phyloP scores from a whole-genome alignment of 1,284 basidiomycete genomes.

The Schizopora paradoxa region DNA sequence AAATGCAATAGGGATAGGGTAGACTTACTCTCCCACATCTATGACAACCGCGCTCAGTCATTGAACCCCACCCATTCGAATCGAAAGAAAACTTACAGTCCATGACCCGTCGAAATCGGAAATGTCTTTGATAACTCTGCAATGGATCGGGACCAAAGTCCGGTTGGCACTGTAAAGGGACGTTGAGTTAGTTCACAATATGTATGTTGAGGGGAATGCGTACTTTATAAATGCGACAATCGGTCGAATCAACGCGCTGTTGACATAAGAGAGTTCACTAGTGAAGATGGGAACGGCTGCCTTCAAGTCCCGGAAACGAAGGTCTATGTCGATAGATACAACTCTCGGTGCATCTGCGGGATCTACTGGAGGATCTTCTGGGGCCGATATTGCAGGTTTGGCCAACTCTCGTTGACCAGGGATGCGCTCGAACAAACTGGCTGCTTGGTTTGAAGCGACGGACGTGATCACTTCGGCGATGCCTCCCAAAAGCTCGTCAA shows the following conservation, averaged over 20 bases:
- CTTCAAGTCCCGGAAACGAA: constrained; percentile 94
- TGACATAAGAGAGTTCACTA: constrained; percentile 83
- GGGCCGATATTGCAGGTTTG: constrained; percentile 81
- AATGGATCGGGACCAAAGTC: constrained; percentile 88
- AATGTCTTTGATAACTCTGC: constrained; percentile 75
- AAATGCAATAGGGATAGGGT: constrained; percentile 16
- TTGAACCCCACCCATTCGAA: constrained; percentile 4
- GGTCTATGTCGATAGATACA: constrained; percentile 85
- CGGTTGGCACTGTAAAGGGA: constrained; percentile 65
- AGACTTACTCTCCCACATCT: constrained; percentile 84
- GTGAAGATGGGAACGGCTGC: constrained; percentile 92
- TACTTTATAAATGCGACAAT: constrained; percentile 99
- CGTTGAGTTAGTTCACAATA: constrained; percentile 18
- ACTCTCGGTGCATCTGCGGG: constrained; percentile 44
- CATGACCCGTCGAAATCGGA: constrained; percentile 84
- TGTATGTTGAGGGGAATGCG: constrained; percentile 25
- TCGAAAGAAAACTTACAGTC: constrained; percentile 57
- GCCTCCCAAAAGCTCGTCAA: constrained; percentile 87
- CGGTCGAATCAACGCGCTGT: constrained; percentile 91
- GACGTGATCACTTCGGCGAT: constrained; percentile 79
- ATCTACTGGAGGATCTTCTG: constrained; percentile 31
- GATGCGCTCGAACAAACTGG: constrained; percentile 63
- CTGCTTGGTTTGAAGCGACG: constrained; percentile 36
- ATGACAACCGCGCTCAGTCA: constrained; percentile 24
- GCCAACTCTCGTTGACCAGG: constrained; percentile 86